These are phyloP conservation scores for Plenodomus tracheiphilus DNA, from an alignment of 2,329 filamentous ascomycete species.

Conservation along the genomic window DNA sequence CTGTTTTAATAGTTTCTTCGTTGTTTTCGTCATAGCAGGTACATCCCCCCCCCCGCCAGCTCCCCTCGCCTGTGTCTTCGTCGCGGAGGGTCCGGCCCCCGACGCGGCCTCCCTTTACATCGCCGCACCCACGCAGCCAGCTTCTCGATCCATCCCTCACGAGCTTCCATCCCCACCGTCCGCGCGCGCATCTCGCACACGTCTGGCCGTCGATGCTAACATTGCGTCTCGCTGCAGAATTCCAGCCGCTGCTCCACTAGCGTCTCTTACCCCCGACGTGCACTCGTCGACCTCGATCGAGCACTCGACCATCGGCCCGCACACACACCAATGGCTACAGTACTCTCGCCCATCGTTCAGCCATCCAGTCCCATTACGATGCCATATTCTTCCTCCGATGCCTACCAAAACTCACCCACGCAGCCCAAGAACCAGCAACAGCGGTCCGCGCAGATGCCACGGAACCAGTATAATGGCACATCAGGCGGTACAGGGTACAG, in stretches of 20 bases:
- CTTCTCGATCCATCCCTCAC: slow-evolving; percentile 8
- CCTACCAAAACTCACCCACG: slow-evolving; percentile 47
- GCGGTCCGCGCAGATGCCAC: slow-evolving; percentile 47
- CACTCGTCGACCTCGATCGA: slow-evolving; percentile 22
- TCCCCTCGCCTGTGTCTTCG: slow-evolving; percentile 11
- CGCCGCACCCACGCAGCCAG: slow-evolving; percentile 20
- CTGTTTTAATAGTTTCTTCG: slow-evolving; percentile 43
- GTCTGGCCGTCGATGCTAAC: slow-evolving; percentile 20
- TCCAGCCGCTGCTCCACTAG: slow-evolving; percentile 15
- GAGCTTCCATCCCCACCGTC: slow-evolving; percentile 10
- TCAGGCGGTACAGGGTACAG: slow-evolving; percentile 46
- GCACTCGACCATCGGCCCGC: slow-evolving; percentile 2
- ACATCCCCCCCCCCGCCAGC: slow-evolving; percentile 24
- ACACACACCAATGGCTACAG: slow-evolving; percentile 46
- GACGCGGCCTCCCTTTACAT: slow-evolving; percentile 19
- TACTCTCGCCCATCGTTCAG: slow-evolving; percentile 54
- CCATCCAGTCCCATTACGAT: slow-evolving; percentile 54
- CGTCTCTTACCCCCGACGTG: slow-evolving; percentile 18
- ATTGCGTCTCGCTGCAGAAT: slow-evolving; percentile 15
- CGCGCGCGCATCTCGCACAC: slow-evolving; percentile 4
- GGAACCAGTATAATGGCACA: slow-evolving; percentile 49
- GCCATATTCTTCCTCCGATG: slow-evolving; percentile 54
- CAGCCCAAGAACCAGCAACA: slow-evolving; percentile 43
- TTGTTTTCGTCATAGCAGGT: slow-evolving; percentile 31
- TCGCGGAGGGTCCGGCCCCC: slow-evolving; percentile 18